Base-by-base conservation (phyloP, 2,329 filamentous ascomycete genomes). In the Didymella pomorum region DNA sequence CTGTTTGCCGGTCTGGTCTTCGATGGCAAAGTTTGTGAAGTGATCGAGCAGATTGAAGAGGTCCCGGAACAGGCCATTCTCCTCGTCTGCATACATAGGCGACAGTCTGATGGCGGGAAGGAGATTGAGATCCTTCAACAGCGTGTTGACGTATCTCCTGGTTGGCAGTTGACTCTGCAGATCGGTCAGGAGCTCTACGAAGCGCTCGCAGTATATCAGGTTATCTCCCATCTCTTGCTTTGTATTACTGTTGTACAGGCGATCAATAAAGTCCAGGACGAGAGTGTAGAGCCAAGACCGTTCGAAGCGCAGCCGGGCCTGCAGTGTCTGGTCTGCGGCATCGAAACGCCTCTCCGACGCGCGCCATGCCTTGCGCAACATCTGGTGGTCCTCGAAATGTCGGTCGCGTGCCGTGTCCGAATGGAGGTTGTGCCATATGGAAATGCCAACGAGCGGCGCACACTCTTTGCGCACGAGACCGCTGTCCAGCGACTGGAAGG, bases 161-260 rank as follows among this genome's bases (percentile, higher is more conserved):
- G 96, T 99, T 0, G 95, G 95, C 46, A 98, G 82, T 75, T 99
- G 95, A 70, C 94, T 97, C 75, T 96, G 88, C 20, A 99, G 80
- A 73, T 99, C 95, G 9, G 90, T 89, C 46, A 99, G 81, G 50
- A 99, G 89, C 76, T 99, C 95, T 50, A 95, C 79, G 63, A 98
- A 94, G n/a, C 93, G 87, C 77, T 98, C 94, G 74, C 92, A 96
- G 76, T 97, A 99, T 2, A 87, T 79, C 20, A 93, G 75, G 65
- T 90, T 87, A 29, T 93, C 79, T 42, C 67, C 89, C 77, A 76
- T 62, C 69, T 76, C 70, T 55, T 71, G 67, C 29, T 64, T 61
- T 8, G 66, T 71, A 23, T 58, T 68, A 64, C 64, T 73, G 59
- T 71, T 75, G 73, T 96, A 91, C 10, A 97, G 79, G 52, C 89